Evolutionary conservation across 129 eudicot species (phyloP), one percentile per base, ranked within the genome.

Genomic region (Mikania micrantha): DNA sequence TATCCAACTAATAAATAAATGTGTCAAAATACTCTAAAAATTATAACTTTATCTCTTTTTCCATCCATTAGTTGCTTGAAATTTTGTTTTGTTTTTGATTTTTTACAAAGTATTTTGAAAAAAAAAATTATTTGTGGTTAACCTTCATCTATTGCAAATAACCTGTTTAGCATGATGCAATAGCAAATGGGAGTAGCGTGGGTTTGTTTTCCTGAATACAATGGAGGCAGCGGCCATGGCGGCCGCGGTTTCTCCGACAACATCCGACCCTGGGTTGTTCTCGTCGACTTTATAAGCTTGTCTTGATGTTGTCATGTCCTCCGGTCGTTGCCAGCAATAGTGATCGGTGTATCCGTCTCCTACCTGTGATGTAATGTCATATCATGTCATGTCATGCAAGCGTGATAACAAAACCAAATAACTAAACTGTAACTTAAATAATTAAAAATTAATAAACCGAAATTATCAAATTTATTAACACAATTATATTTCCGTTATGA

Each of bases 281-380:
- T 85, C 94, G 50, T 91, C 96, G 6, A 91, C 77, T 78, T 80
- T 81, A 52, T 83, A 84, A 0, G 96, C 96, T 27, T 77, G 94
- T 24, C 96, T 75, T 0, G 96, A 88, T 7, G 98, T 91, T 0
- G 96, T 91, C 97, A 91, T 85, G 54, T 91, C 98, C 87, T 88
- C 98, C 42, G 91, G 91, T 56, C 95, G 64, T 56, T 91, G 98
- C 98, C 98, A 88, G 41, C 96, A 88, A 61, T 85, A 84, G 64
- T 88, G 98, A 70, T 91, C 98, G 2, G 91, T 91, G 56, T 88
- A 86, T 9, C 98, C 98, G 38, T 91, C 98, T 8, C 98, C 96
- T 45, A 88, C 97, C 97, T 90, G 69, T 53, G 60, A 63, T 52
- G 25, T 38, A 57, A 36, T 17, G 31, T n/a, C n/a, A n/a, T n/a